Conservation (phyloP, 257 asterid species). For the Solanum chaucha region DNA sequence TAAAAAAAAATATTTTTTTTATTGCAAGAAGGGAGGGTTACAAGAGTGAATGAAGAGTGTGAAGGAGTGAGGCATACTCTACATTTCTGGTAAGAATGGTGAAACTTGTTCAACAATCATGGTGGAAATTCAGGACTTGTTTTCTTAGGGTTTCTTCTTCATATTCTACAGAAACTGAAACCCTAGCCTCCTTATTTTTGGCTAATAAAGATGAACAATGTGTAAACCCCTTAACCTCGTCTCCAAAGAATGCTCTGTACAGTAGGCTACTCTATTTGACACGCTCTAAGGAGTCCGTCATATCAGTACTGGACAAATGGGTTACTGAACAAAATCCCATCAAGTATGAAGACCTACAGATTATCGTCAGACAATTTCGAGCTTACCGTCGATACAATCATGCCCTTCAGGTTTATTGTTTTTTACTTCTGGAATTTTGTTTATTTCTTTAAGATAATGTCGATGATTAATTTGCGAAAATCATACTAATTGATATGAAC, state of each 20-base stretch:
- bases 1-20: background rate
- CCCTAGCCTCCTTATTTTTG: background rate
- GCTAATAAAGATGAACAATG: background rate
- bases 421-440: background rate
- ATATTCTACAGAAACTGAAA: background rate
- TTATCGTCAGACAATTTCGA: background rate
- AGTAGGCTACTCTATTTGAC: background rate
- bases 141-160: background rate
- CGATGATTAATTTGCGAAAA: background rate
- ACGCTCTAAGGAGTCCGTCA: background rate
- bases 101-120: background rate
- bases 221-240: background rate
- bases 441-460: background rate
- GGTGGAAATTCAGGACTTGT: background rate
- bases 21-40: background rate
- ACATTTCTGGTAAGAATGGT: background rate
- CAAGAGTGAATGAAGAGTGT: background rate
- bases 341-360: background rate
- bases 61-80: background rate
- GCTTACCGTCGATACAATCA: background rate
- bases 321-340: background rate
- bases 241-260: background rate
- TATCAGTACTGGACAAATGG: background rate
- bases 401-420: background rate
- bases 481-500: background rate